Evolutionary conservation across 192 early-diverging fungal species (phyloP), one percentile per base, ranked within the genome.

Genomic region (Tieghemiomyces parasiticus): DNA sequence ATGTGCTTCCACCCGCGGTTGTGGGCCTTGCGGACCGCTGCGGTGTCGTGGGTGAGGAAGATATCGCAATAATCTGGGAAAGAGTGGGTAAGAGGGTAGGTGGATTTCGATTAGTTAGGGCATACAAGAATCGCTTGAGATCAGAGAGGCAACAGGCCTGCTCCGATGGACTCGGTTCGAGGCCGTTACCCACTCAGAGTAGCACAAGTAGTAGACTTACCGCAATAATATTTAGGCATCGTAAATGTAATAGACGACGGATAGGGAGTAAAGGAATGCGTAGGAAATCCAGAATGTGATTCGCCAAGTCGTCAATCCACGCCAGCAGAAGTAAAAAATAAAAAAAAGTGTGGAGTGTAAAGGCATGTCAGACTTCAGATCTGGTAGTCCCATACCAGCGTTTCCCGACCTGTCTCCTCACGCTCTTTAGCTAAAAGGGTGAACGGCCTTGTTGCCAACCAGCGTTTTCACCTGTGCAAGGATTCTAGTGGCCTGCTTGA

Each of bases 1-100:
- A 85, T 77, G 70, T 97, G 94, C 68, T 92, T 95, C 83, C 91
- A 92, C 45, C 94, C 94, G 25, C 83, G 78, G 76, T 95, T 95
- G 69, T 97, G 94, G 8, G 90, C 86, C 70, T 90, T 93, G 58
- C 94, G 76, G 28, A 97, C 92, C 13, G 88, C 86, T 25, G 83
- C 73, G 56, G 87, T 86, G 68, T 91, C 94, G 66, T 97, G 94
- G 10, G 92, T 97, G 25, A 97, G 71, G 66, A 92, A 93, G 61
- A 97, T 93, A 71, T 97, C 94, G 71, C 94, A 97, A 71, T 97
- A 97, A 62, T 97, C 93, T 85, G 60, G 10, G 31, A 14, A 19
- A 61, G n/a, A 59, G 42, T 19, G 42, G 14, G 30, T 45, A 34
- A 66, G 31, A 59, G 35, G 35, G 24, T 26, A 46, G 28, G 29